phyloP scores from a whole-genome alignment of 1,284 basidiomycete genomes.

The Cutaneotrichosporon sp. region DNA sequence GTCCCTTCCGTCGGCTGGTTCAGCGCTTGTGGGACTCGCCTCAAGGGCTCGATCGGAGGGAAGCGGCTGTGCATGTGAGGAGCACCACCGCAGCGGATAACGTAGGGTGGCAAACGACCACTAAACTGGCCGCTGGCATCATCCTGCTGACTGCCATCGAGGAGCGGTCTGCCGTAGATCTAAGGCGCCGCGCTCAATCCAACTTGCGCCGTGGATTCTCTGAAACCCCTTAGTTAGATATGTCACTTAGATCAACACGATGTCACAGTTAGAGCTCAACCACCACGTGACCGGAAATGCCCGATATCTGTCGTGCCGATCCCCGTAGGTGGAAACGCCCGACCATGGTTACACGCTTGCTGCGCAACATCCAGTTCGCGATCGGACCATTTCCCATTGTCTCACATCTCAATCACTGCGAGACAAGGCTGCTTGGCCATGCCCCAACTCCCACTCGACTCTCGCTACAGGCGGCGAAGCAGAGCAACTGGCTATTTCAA shows the following conservation, averaged over 20 bases:
- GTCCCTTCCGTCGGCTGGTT: not conserved
- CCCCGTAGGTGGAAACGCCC: too few species aligned
- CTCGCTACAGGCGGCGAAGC: not conserved
- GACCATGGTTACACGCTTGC: too few species aligned
- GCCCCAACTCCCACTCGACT: conserved; percentile 7
- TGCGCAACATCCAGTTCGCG: not conserved
- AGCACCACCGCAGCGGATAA: not conserved
- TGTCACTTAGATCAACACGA: not conserved
- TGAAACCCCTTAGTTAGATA: not conserved
- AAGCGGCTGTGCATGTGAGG: not conserved
- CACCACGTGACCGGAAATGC: not conserved
- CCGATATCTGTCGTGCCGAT: too few species aligned
- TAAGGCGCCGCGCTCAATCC: not conserved
- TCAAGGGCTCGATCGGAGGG: not conserved
- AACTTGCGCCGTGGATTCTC: conserved; percentile 12
- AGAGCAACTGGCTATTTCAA: conserved; percentile 2
- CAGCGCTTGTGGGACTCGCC: not conserved
- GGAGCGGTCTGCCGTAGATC: not conserved
- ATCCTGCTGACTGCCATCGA: not conserved
- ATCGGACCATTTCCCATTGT: not conserved
- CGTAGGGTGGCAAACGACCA: not conserved
- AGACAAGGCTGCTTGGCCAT: not conserved
- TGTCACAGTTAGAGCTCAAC: too few species aligned
- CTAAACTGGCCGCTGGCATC: not conserved
- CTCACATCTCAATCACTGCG: not conserved